These are phyloP conservation scores for Yarrowia galli DNA, from an alignment of 1,139 yeast genomes.

Conservation along the genomic window DNA sequence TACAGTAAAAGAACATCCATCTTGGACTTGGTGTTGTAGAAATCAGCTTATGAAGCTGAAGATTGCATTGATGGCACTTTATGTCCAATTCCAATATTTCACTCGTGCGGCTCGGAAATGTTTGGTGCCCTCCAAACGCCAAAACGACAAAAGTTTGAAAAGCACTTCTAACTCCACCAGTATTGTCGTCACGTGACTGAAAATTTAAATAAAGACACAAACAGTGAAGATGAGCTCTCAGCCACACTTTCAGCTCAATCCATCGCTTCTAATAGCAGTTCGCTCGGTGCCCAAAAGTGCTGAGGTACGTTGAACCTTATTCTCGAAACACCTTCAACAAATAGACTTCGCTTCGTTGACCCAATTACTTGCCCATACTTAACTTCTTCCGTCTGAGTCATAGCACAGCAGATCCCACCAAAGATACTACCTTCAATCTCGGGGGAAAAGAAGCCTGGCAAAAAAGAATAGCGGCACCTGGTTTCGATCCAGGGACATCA, in stretches of 20 bases:
- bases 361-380: background rate
- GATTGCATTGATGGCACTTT: too few species aligned
- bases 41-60: too few species aligned
- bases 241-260: background rate
- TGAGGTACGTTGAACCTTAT: background rate
- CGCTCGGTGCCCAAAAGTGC: background rate
- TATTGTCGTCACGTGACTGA: background rate
- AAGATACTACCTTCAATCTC: background rate
- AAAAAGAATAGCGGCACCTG: conserved; percentile 81
- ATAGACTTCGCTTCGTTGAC: too few species aligned
- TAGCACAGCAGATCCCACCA: conserved; percentile 18
- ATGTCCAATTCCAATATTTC: too few species aligned
- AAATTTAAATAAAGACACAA: background rate
- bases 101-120: conserved; percentile 1
- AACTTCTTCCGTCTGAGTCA: background rate
- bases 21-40: too few species aligned
- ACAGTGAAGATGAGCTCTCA: background rate
- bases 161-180: background rate
- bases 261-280: background rate
- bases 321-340: background rate
- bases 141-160: background rate
- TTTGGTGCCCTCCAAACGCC: too few species aligned
- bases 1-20: too few species aligned
- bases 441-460: background rate
- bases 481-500: conserved; percentile 99